These are phyloP conservation scores for Diplodia corticola DNA, from an alignment of 2,329 filamentous ascomycete species.

Conservation along the genomic window DNA sequence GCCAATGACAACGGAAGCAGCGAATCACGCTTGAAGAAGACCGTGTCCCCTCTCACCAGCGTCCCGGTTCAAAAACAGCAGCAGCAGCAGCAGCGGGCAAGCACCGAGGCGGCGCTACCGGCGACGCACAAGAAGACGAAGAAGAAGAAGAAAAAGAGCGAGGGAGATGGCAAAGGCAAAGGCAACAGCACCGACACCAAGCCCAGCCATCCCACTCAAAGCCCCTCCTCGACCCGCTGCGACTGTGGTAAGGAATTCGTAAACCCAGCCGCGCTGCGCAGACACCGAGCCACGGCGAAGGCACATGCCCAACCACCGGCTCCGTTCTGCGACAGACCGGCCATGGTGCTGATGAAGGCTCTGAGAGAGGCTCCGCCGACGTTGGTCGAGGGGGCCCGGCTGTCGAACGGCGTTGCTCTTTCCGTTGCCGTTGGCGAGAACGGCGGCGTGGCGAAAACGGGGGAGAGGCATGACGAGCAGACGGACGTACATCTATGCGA, in stretches of 20 bases:
- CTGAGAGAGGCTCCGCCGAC: background rate
- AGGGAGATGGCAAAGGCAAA: background rate
- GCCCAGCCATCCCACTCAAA: background rate
- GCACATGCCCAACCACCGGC: background rate
- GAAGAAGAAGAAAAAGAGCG: background rate
- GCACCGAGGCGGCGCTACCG: background rate
- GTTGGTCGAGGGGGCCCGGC: background rate
- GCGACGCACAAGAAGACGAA: background rate
- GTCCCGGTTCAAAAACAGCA: background rate
- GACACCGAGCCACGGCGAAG: background rate
- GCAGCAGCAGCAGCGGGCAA: background rate
- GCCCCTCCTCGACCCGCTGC: background rate
- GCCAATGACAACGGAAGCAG: too few species aligned
- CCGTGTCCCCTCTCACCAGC: too few species aligned
- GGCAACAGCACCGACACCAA: background rate
- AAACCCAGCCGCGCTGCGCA: background rate
- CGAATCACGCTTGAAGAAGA: background rate
- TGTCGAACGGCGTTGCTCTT: background rate
- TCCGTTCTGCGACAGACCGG: background rate
- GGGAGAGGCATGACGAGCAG: background rate
- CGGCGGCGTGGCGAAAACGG: background rate
- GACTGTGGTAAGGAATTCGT: background rate
- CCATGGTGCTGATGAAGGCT: background rate
- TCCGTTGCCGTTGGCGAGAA: background rate
- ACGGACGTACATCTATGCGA: background rate